Conservation (phyloP, 805 yeast species). For the Candida xiaguanensis region DNA sequence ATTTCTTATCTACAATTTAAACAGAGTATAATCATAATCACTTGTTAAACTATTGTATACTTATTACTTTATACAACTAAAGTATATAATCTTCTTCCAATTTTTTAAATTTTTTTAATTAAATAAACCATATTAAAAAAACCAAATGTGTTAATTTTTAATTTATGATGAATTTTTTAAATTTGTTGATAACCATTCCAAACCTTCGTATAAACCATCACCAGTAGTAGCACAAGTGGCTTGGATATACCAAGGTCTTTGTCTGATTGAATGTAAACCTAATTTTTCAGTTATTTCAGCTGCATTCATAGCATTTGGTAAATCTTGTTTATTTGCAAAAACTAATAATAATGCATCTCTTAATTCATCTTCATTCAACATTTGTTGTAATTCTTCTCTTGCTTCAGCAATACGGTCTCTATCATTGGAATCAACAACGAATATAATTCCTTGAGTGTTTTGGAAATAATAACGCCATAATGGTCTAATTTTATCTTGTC, state of each 20-base stretch:
- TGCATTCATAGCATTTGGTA: slow-evolving; percentile 98
- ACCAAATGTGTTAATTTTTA: too few relatives aligned
- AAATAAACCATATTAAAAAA: too few relatives aligned
- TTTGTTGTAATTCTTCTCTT: slow-evolving; percentile 96
- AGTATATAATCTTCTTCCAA: not conserved
- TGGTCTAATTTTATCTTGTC: slow-evolving; percentile 98
- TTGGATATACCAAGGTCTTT: slow-evolving; percentile 99
- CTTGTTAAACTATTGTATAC: slow-evolving; percentile 2
- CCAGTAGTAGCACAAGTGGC: slow-evolving; percentile 99
- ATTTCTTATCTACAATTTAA: too few relatives aligned
- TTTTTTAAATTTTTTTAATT: too few relatives aligned
- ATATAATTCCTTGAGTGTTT: slow-evolving; percentile 97
- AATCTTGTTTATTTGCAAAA: slow-evolving; percentile 97
- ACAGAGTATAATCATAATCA: too few relatives aligned
- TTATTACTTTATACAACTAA: not conserved
- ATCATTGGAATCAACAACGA: slow-evolving; percentile 96
- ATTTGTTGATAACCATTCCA: slow-evolving; percentile 93
- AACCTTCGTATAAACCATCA: slow-evolving; percentile 97
- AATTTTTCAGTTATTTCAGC: slow-evolving; percentile 97
- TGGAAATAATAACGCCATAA: slow-evolving; percentile 99
- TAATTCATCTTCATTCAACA: slow-evolving; percentile 97
- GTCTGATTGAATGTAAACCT: slow-evolving; percentile 95
- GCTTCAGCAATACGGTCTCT: slow-evolving; percentile 98
- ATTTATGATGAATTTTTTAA: slow-evolving; percentile 51
- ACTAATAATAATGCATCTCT: slow-evolving; percentile 94